Evolutionary conservation across 108 stramenopile species (phyloP).

Genomic region (Cyclostephanos tholiformis): DNA sequence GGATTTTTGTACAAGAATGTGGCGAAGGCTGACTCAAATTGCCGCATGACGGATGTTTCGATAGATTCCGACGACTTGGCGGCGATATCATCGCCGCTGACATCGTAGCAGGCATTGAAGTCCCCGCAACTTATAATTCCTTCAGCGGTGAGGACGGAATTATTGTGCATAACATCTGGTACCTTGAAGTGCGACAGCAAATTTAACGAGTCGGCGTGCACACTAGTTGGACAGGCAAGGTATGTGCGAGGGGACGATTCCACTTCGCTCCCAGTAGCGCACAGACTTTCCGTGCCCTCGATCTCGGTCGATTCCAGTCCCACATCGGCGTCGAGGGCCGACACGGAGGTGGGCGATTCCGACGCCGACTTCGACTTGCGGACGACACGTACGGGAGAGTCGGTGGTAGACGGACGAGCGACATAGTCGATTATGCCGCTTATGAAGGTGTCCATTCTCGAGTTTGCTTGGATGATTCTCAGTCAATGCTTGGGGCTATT

Average conservation of each 20-base stretch:
- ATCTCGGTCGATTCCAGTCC: slow-evolving; percentile 9
- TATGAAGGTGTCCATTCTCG: slow-evolving; percentile 32
- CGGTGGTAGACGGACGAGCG: slow-evolving; percentile 41
- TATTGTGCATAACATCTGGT: slow-evolving; percentile 4
- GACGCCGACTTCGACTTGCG: slow-evolving; percentile 23
- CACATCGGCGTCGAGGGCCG: not conserved
- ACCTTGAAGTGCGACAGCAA: slow-evolving; percentile 6
- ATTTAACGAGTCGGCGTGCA: not conserved
- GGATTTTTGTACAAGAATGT: slow-evolving; percentile 47
- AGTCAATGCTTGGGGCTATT: too few species aligned
- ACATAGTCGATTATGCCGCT: slow-evolving; percentile 49
- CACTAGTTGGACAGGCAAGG: not conserved
- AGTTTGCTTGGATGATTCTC: not conserved
- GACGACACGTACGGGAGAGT: slow-evolving; percentile 39
- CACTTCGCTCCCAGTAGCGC: slow-evolving; percentile 6
- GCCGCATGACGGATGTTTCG: slow-evolving; percentile 18
- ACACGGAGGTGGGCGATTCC: slow-evolving; percentile 3
- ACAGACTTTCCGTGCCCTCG: not conserved
- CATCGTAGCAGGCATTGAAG: not conserved
- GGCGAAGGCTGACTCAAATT: slow-evolving; percentile 47
- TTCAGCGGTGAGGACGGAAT: slow-evolving; percentile 34
- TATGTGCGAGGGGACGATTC: not conserved
- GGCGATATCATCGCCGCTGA: not conserved
- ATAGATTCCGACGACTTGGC: slow-evolving; percentile 9
- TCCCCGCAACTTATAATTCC: slow-evolving; percentile 20